These are phyloP conservation scores for Pachysolen tannophilus DNA, from an alignment of 805 yeast species.

Conservation along the genomic window DNA sequence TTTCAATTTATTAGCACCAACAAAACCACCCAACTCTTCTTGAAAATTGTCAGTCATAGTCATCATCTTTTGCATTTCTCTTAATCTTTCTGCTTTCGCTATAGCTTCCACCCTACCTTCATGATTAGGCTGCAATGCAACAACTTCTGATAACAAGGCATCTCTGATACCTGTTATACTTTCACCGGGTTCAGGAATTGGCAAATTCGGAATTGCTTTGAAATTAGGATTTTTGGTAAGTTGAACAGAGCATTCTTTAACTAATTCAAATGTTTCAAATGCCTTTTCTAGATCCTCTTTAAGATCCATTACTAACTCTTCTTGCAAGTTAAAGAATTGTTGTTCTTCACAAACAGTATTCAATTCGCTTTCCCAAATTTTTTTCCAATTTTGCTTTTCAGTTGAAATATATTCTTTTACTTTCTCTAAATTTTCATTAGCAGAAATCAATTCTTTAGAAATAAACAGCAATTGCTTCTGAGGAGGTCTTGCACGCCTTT, in stretches of 20 bases:
- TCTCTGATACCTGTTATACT: constrained; percentile 55
- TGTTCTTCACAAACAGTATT: constrained; percentile 91
- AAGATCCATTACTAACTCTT: constrained; percentile 72
- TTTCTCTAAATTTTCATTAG: constrained; percentile 40
- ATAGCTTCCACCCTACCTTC: constrained; percentile 83
- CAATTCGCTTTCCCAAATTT: constrained; percentile 85
- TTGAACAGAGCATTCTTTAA: constrained; percentile 74
- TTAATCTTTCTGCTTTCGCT: constrained; percentile 72
- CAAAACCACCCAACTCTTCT: constrained; percentile 81
- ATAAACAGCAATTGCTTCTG: constrained; percentile 64
- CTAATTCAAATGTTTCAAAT: constrained; percentile 70
- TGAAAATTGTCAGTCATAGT: constrained; percentile 58
- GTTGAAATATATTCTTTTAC: constrained; percentile 54
- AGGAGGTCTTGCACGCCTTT: constrained; percentile 78
- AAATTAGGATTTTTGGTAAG: constrained; percentile 53
- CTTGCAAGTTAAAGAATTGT: constrained; percentile 84
- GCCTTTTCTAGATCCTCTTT: constrained; percentile 77
- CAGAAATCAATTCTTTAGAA: constrained; percentile 52
- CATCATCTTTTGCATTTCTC: constrained; percentile 62
- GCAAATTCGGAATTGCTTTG: constrained; percentile 29
- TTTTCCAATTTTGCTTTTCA: constrained; percentile 83
- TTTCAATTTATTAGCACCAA: constrained; percentile 66
- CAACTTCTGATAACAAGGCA: constrained; percentile 75
- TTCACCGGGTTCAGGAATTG: constrained; percentile 46
- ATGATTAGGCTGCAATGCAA: constrained; percentile 74